These are phyloP conservation scores for Candida sithepensis DNA, from an alignment of 805 yeast species.

Conservation along the genomic window DNA sequence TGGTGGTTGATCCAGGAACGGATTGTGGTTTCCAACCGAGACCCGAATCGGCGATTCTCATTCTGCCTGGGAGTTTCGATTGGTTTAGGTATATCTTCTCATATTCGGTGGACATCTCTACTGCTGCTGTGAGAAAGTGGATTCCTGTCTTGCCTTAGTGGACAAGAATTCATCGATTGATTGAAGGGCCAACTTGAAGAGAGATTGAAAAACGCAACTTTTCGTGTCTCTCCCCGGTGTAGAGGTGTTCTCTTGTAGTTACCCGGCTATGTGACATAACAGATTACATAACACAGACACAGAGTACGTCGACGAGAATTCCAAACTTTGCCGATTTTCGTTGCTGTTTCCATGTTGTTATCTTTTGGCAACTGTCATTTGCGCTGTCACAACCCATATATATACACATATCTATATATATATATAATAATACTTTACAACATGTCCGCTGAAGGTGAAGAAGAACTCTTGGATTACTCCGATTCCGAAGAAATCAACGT, in stretches of 20 bases:
- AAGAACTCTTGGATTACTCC: slow-evolving; percentile 98
- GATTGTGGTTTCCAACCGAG: slow-evolving; percentile 81
- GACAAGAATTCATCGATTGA: too few species aligned
- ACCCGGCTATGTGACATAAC: neutral
- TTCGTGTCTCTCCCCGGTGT: neutral
- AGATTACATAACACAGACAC: neutral
- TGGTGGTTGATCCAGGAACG: slow-evolving; percentile 42
- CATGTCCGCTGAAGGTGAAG: slow-evolving; percentile 97
- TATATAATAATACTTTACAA: neutral
- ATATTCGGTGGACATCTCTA: slow-evolving; percentile 62
- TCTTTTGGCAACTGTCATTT: neutral
- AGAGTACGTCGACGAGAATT: neutral
- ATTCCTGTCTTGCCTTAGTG: too few species aligned
- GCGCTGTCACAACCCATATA: too few species aligned
- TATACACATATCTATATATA: neutral
- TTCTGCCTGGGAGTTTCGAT: slow-evolving; percentile 77
- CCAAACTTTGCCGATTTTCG: too few species aligned
- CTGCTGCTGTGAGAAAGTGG: too few species aligned
- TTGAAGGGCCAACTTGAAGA: too few species aligned
- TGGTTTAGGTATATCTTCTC: slow-evolving; percentile 89
- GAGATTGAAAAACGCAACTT: too few species aligned
- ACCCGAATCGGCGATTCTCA: slow-evolving; percentile 95
- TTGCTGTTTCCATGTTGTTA: too few species aligned
- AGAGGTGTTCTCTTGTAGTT: neutral
- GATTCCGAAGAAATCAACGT: slow-evolving; percentile 95